A percentile compares a stretch with the other conserved stretches of the same genome.
Conservation (phyloP, 805 yeast genomes). For the Lipomyces chichibuensis region DNA sequence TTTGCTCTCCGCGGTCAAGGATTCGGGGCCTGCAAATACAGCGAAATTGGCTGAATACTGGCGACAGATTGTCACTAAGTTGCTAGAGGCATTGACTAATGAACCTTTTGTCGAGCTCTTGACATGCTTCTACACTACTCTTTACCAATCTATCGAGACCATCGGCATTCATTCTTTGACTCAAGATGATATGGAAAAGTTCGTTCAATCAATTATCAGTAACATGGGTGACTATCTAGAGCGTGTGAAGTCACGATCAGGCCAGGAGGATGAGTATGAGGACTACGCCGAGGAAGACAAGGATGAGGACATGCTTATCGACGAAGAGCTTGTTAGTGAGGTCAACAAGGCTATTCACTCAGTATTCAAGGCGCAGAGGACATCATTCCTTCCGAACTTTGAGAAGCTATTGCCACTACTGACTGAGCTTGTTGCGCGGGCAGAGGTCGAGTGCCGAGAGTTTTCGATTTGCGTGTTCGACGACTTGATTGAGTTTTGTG, state of each 20-base stretch:
- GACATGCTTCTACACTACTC: constrained; percentile 73
- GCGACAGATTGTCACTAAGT: constrained; percentile 67
- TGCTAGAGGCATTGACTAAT: constrained; percentile 65
- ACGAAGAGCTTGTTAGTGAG: constrained; percentile 87
- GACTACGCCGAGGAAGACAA: constrained; percentile 86
- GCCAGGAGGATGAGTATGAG: constrained; percentile 40
- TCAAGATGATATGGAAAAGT: constrained; percentile 55
- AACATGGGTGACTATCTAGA: constrained; percentile 69
- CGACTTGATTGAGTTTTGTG: constrained; percentile 79
- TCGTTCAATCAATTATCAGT: constrained; percentile 62
- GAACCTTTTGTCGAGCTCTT: constrained; percentile 86
- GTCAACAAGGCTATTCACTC: constrained; percentile 73
- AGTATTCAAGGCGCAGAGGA: constrained; percentile 64
- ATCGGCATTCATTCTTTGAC: constrained; percentile 63
- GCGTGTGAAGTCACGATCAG: constrained; percentile 64
- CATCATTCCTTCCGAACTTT: constrained; percentile 65
- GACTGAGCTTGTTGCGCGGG: constrained; percentile 63
- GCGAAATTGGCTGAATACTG: constrained; percentile 68
- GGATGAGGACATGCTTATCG: constrained; percentile 81
- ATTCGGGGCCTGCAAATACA: constrained; percentile 46
- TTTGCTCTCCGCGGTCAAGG: constrained; percentile 59
- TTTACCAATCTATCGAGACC: constrained; percentile 65
- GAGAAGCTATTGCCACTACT: constrained; percentile 66
- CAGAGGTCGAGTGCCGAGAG: constrained; percentile 65
- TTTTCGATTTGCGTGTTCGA: constrained; percentile 81